Evolutionary conservation across 768 basidiomycete species (phyloP), one percentile per base, ranked within the genome.

Genomic region (Mycena indigotica): DNA sequence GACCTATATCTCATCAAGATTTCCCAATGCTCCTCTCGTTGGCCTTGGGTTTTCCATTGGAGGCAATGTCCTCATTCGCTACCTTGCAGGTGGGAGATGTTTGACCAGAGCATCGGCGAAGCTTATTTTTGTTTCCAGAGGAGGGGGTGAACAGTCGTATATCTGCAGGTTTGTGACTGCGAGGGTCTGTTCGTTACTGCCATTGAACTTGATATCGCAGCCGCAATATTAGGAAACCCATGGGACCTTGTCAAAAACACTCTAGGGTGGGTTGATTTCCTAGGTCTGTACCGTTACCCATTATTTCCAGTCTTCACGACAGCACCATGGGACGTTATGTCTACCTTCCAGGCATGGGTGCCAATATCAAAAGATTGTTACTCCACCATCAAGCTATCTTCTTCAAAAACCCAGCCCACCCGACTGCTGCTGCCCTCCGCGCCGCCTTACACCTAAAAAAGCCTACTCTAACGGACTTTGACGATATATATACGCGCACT

Each of bases 1-100:
- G 44, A 80, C 88, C 65, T 89, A 90, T 73, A 83, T 98, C 55
- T 78, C 85, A 3, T 71, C 82, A 48, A 69, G 72, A 57, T 95
- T 87, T 65, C 95, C 95, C 2, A 74, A 80, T 12, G 93, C 96
- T 0, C 91, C 89, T 5, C 75, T 98, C 35, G 72, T 96, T 12
- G 96, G 91, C 6, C 73, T 97, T 4, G 93, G 95, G 5, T 98
- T 96, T 77, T 97, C 94, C 2, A 83, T 99, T 35, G 96, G 96
- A 44, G 91, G 94, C 39, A 93, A 92, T 68, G 89, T 98, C 25
- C 73, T 98, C 66, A 88, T 92, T 28, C 82, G 92, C 62, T 97
- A 97, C 71, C 75, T 95, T 45, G 93, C 89, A n/a, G n/a, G n/a
- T n/a, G n/a, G n/a, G n/a, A n/a, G n/a, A n/a, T n/a, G n/a, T n/a